Evolutionary conservation across 805 yeast genomes (phyloP), one percentile per base, ranked within the genome.

Genomic region (Millerago galiae): DNA sequence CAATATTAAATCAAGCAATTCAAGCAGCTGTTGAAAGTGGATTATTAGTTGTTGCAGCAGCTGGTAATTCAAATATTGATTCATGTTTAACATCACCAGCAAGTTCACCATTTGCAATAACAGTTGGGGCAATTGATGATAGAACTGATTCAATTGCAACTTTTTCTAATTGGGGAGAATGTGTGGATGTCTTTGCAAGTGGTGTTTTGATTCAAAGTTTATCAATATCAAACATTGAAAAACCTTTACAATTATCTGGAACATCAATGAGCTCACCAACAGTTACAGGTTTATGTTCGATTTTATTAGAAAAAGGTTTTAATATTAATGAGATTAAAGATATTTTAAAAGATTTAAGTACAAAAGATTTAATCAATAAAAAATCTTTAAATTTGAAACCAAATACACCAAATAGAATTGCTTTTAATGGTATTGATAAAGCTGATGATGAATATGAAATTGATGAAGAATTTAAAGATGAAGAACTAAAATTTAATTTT

Each of bases 101-200:
- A 1, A 82, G 91, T 30, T 82, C 91, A 1, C 65, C 64, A 2
- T 66, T 66, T 38, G 88, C 86, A 0, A 75, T 87, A 4, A 79
- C 95, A 0, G 95, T 90, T 8, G 97, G 96, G 1, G 95, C 96
- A 4, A 77, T 89, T 39, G 91, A 88, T 55, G 95, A 86, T 56
- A 57, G 72, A 15, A 71, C 70, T 6, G 95, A 87, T 52, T 52
- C 68, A 3, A 68, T 89, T 29, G 95, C 97, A 0, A 56, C 72
- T 11, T 90, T 91, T 54, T 76, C 93, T n/a, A 90, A 91, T 57
- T 86, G 90, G 89, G 97, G 98, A 0, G 67, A 70, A n/a, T 91
- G 97, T 61, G 95, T 90, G 8, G 88, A 87, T 55, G 69, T 87
- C 1, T 83, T 85, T 62, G 88, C 96, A 0, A 77, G 91, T 37